Base-by-base conservation (phyloP, 345 rosid species). In the Citrus australasica region DNA sequence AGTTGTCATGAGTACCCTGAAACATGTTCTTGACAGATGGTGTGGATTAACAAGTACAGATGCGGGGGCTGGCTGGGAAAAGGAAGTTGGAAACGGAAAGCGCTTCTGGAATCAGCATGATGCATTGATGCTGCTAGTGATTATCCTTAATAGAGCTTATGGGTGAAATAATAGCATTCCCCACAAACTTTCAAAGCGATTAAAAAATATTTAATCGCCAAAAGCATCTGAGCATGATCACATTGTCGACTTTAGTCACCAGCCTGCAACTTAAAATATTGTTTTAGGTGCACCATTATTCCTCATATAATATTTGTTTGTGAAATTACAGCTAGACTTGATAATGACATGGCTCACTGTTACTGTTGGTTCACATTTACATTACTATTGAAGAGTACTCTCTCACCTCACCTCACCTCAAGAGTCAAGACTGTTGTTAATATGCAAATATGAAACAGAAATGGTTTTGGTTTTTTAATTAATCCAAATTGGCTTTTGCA, bases 251-350 rank as follows among this genome's bases (percentile, higher is more conserved):
- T 74, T 59, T 59, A 61, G 37, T 63, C 14, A 37, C 71, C 22
- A 10, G 37, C 27, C 22, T 30, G 28, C 1, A 11, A 42, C 30
- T 48, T 75, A 62, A 21, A 62, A 69, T 75, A 51, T 33, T 19
- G 65, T 22, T 75, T 69, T n/a, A 38, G 28, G 9, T 17, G 16
- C 30, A 38, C 22, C 58, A 13, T 16, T 30, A 22, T 53, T 53
- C 0, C 9, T 10, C 14, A 46, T 30, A 32, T 28, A 27, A 48
- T 61, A 58, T 69, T 56, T 33, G 16, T 56, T 72, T 9, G 77
- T 65, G 59, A 58, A 27, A 72, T 72, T 73, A 64, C 72, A 79
- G 81, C 77, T 65, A 21, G 81, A 19, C 27, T 55, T 53, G 72
- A 79, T 19, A 79, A 27, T 2, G 77, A 79, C 76, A 24, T 17